These are phyloP conservation scores for Macrotyloma uniflorum DNA, from an alignment of 306 rosid genomes.

Conservation along the genomic window DNA sequence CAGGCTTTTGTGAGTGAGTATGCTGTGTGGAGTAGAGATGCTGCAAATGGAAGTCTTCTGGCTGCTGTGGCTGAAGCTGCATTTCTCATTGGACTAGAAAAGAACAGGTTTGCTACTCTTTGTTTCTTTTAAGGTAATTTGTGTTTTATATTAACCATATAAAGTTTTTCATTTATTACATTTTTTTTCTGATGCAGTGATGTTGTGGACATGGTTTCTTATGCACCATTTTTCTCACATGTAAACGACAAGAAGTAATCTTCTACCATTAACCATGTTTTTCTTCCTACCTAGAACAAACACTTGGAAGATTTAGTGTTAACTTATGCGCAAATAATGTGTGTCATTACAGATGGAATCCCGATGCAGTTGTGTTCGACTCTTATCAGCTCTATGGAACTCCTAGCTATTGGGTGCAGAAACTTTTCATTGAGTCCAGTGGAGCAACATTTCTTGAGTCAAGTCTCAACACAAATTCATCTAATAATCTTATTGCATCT, in stretches of 20 bases:
- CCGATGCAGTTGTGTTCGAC: conserved; percentile 4
- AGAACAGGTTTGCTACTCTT: not conserved
- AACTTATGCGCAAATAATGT: no score
- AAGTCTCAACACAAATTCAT: not conserved
- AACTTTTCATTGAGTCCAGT: not conserved
- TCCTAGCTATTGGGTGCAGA: conserved; percentile 18
- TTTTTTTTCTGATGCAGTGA: not conserved
- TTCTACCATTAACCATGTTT: not conserved
- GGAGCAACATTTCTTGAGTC: conserved; percentile 1
- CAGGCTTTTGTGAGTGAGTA: conserved; percentile 5
- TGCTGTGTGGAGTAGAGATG: not conserved
- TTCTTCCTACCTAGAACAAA: not conserved
- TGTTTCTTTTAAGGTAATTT: not conserved
- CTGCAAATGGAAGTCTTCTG: not conserved
- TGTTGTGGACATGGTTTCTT: not conserved
- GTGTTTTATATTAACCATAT: not conserved
- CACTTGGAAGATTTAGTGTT: not conserved
- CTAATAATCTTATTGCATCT: not conserved
- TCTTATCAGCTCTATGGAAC: conserved; percentile 3
- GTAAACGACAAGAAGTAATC: not conserved
- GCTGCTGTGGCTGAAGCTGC: conserved; percentile 11
- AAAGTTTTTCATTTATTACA: not conserved
- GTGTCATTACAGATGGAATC: not conserved
- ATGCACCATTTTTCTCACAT: not conserved
- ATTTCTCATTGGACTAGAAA: conserved; percentile 12